Conservation (phyloP, 225 moss, liverwort and hornwort species). For the Pseudoscleropodium purum region DNA sequence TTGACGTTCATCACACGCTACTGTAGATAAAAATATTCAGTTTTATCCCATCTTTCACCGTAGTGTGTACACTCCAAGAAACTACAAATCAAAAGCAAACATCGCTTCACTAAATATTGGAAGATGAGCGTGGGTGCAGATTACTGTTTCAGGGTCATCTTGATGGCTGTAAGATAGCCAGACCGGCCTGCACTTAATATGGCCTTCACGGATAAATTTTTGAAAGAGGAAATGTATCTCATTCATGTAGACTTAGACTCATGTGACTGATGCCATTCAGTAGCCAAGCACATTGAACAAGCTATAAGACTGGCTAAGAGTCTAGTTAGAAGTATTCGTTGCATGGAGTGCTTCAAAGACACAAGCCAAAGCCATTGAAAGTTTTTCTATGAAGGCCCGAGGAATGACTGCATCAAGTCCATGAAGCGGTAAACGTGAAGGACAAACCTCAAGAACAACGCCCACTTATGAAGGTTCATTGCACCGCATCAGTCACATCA, state of each 20-base stretch:
- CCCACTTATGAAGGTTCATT: slow-evolving; percentile 58
- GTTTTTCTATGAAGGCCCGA: neutral
- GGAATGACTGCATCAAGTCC: neutral
- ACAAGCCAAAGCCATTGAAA: neutral
- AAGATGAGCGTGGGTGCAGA: neutral
- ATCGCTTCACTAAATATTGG: neutral
- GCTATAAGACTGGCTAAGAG: neutral
- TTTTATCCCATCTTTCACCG: slow-evolving; percentile 54
- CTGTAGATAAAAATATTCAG: slow-evolving; percentile 82
- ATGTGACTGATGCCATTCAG: neutral
- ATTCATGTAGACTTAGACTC: neutral
- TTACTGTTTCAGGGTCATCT: neutral
- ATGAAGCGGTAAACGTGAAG: neutral
- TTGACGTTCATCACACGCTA: slow-evolving; percentile 81
- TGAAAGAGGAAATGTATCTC: neutral
- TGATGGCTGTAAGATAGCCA: neutral
- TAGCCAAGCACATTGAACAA: neutral
- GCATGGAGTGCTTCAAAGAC: neutral
- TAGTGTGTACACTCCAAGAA: slow-evolving; percentile 34
- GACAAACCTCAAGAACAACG: slow-evolving; percentile 67
- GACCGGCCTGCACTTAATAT: neutral
- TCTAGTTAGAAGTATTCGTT: neutral
- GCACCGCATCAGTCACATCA: slow-evolving; percentile 67
- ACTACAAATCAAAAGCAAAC: slow-evolving; percentile 9
- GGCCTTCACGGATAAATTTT: neutral